Percentiles rank a stretch among this genome's conserved stretches.
Conservation (phyloP, 2,329 filamentous ascomycete genomes). For the Diaporthe sp. region DNA sequence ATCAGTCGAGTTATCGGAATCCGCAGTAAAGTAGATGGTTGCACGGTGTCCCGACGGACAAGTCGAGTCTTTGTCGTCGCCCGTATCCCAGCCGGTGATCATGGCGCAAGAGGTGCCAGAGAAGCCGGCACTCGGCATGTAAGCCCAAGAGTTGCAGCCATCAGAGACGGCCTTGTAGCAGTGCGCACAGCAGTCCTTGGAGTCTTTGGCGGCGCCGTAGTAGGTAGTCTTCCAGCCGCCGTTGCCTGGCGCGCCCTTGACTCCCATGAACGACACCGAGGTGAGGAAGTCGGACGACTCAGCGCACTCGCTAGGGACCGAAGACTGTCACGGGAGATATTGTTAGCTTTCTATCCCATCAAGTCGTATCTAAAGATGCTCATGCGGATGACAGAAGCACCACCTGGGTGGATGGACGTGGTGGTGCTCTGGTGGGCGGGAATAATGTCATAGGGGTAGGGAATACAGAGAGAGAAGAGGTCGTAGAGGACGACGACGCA, state of each 20-base stretch:
- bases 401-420: conserved; percentile 7
- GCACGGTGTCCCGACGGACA: conserved; percentile 34
- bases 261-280: conserved; percentile 35
- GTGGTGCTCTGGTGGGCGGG: not conserved
- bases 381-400: not conserved
- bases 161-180: conserved; percentile 27
- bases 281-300: conserved; percentile 33
- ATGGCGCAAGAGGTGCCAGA: conserved; percentile 33
- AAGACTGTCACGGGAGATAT: not conserved
- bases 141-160: conserved; percentile 38
- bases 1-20: conserved; percentile 17
- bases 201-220: conserved; percentile 17
- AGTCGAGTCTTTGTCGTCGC: conserved; percentile 19
- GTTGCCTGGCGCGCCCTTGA: conserved; percentile 10
- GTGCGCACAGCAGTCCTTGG: conserved; percentile 32
- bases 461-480: not conserved
- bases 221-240: conserved; percentile 31
- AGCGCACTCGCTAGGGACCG: conserved; percentile 27
- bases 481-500: not conserved
- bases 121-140: conserved; percentile 26
- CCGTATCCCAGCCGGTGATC: conserved; percentile 36
- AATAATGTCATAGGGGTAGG: not conserved
- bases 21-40: conserved; percentile 5
- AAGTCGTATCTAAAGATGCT: not conserved
- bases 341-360: no score